A percentile compares a stretch with the other conserved stretches of the same genome.
Evolutionary conservation across 2,329 filamentous ascomycete species (phyloP).

Genomic region (Fonsecaea monophora): DNA sequence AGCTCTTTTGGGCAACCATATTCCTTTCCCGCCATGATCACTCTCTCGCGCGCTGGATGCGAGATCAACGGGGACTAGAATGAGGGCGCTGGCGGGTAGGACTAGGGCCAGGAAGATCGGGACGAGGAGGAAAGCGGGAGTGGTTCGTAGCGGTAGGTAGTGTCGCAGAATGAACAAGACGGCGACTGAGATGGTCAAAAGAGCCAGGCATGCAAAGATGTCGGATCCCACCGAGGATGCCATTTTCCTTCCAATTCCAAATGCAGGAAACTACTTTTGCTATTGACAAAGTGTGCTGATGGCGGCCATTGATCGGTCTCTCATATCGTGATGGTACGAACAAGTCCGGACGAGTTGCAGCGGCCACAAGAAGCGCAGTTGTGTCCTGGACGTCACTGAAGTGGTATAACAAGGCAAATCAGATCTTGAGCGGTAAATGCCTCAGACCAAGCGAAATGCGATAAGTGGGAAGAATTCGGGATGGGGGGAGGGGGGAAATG

Average conservation of each 20-base stretch:
- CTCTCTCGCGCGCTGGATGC: constrained; percentile 77
- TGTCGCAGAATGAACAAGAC: constrained; percentile 86
- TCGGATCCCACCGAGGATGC: constrained; percentile 73
- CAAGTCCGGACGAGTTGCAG: not conserved
- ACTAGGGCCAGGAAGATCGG: constrained; percentile 97
- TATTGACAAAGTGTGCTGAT: constrained; percentile 8
- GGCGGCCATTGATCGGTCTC: constrained; percentile 1
- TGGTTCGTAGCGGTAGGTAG: constrained; percentile 88
- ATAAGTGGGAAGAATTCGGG: not conserved
- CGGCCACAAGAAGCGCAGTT: not conserved
- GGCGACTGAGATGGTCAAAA: constrained; percentile 74
- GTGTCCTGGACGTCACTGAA: not conserved
- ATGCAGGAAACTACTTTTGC: not conserved
- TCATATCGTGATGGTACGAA: not conserved
- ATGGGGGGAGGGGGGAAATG: constrained; percentile 13
- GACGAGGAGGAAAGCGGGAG: constrained; percentile 85
- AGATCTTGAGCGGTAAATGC: constrained; percentile 5
- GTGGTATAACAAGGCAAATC: not conserved
- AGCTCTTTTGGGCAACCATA: constrained; percentile 82
- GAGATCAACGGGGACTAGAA: constrained; percentile 94
- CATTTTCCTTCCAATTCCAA: constrained; percentile 32
- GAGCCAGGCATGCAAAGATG: constrained; percentile 75
- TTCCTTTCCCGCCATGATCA: constrained; percentile 68
- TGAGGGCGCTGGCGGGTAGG: constrained; percentile 85
- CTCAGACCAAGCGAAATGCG: not conserved